Conservation (phyloP, 2,329 filamentous ascomycete genomes). For the Metarhizium sp. region DNA sequence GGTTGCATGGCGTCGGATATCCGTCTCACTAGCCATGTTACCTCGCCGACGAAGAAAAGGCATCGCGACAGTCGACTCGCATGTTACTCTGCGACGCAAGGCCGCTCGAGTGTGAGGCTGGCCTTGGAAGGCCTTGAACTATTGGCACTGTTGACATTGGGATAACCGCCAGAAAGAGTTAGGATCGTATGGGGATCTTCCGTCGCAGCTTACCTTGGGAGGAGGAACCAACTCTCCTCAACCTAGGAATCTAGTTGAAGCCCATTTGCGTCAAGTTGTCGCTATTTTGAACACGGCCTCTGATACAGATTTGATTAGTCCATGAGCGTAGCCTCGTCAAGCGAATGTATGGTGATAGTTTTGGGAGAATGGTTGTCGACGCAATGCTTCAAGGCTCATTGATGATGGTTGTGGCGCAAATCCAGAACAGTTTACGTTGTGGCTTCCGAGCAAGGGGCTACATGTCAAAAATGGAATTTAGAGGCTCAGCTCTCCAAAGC, state of each 20-base stretch:
- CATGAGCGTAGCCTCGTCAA: background rate
- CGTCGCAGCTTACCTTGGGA: background rate
- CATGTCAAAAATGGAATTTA: background rate
- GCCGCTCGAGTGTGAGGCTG: background rate
- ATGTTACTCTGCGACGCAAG: slow-evolving; percentile 22
- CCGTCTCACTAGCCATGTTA: slow-evolving; percentile 49
- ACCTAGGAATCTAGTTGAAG: background rate
- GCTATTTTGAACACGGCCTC: background rate
- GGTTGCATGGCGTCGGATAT: slow-evolving; percentile 45
- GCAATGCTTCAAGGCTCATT: background rate
- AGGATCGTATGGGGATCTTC: background rate
- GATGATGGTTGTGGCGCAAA: background rate
- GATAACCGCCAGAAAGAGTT: background rate
- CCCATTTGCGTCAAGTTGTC: background rate
- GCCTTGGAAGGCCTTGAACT: background rate
- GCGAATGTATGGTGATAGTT: background rate
- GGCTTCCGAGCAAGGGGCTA: background rate
- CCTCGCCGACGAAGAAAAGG: slow-evolving; percentile 53
- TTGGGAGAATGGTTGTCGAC: background rate
- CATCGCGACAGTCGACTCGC: slow-evolving; percentile 35
- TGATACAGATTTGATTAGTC: background rate
- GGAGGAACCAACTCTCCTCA: background rate
- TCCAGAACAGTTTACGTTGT: background rate
- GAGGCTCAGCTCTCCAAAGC: background rate
- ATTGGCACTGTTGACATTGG: background rate